These are phyloP conservation scores for Candida montana DNA, from an alignment of 805 yeast genomes.

Conservation along the genomic window DNA sequence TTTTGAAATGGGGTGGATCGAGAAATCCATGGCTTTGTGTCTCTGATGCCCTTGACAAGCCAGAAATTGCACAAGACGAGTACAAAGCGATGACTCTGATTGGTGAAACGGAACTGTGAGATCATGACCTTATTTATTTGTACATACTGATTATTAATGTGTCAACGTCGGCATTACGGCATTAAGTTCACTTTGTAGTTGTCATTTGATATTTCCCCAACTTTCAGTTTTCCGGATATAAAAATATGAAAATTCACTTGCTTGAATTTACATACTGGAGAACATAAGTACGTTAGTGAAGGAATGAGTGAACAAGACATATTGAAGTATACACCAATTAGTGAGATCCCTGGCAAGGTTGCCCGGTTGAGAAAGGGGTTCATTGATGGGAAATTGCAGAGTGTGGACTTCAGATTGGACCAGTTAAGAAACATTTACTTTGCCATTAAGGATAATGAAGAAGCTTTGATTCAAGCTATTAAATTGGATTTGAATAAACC, in stretches of 20 bases:
- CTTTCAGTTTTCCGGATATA: no score
- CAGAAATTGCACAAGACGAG: conserved; percentile 61
- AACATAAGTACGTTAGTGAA: no score
- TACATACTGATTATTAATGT: background rate
- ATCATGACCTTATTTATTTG: background rate
- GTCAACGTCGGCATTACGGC: no score
- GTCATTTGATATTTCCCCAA: background rate
- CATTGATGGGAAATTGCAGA: conserved; percentile 38
- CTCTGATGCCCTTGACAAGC: conserved; percentile 68
- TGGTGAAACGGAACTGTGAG: conserved; percentile 29
- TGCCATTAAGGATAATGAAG: conserved; percentile 54
- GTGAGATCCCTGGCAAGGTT: conserved; percentile 8
- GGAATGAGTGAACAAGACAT: conserved; percentile 2
- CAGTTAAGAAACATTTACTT: conserved; percentile 66
- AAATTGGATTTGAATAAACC: conserved; percentile 63
- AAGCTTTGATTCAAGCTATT: conserved; percentile 52
- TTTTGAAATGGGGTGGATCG: conserved; percentile 92
- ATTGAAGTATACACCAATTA: conserved; percentile 4
- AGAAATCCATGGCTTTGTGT: conserved; percentile 84
- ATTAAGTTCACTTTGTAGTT: background rate
- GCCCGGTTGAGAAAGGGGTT: conserved; percentile 25
- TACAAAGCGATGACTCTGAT: conserved; percentile 59
- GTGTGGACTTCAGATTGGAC: conserved; percentile 50
- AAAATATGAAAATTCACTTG: no score
- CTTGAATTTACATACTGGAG: no score